Evolutionary conservation across 805 yeast species (phyloP).

Genomic region (Cyberlindnera euphorbiiphila): DNA sequence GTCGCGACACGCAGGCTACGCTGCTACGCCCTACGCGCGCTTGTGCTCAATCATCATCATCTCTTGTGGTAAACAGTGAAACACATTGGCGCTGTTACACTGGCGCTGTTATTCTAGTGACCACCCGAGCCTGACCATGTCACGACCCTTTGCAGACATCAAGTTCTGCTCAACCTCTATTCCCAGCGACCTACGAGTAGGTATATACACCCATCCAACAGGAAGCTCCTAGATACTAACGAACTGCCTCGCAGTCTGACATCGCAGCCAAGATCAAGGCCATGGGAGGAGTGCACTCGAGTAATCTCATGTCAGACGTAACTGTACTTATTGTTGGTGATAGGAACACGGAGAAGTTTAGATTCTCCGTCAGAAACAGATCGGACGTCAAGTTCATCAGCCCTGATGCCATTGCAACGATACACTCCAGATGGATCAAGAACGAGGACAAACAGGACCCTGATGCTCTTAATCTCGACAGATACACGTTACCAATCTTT

Average conservation of each 20-base stretch:
- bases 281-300: constrained; percentile 57
- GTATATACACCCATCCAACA: no score
- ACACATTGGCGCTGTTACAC: no score
- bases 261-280: constrained; percentile 43
- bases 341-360: constrained; percentile 51
- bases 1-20: no score
- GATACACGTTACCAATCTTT: constrained; percentile 39
- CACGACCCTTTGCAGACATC: constrained; percentile 20
- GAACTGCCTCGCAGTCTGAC: constrained; percentile 28
- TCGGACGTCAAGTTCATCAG: constrained; percentile 54
- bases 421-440: constrained; percentile 49
- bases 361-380: constrained; percentile 46
- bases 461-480: constrained; percentile 23
- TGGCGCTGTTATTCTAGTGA: no score
- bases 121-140: constrained; percentile 14
- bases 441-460: constrained; percentile 40
- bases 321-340: constrained; percentile 58
- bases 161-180: constrained; percentile 29
- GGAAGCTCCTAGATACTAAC: no score
- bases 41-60: no score
- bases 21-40: no score
- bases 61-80: no score
- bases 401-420: constrained; percentile 40
- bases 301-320: constrained; percentile 59
- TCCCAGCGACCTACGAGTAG: constrained; percentile 19